These are phyloP conservation scores for Backusella parvicylindrica DNA, from an alignment of 192 early-diverging fungal genomes.

Conservation along the genomic window DNA sequence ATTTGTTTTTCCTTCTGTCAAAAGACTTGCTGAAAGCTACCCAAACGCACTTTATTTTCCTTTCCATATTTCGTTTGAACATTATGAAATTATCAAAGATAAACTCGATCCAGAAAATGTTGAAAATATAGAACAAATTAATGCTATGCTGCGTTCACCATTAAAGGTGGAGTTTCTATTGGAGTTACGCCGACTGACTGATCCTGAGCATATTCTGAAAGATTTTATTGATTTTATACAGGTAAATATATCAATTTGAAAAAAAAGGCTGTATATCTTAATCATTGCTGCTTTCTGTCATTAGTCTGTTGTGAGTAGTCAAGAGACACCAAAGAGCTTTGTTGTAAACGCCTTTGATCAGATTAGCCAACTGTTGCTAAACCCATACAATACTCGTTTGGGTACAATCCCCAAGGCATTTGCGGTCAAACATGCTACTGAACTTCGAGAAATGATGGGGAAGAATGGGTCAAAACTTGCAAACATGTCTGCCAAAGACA, in stretches of 20 bases:
- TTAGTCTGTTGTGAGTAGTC: slow-evolving; percentile 9
- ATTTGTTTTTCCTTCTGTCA: slow-evolving; percentile 49
- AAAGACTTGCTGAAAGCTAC: slow-evolving; percentile 51
- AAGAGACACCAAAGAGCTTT: slow-evolving; percentile 19
- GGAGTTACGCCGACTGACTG: slow-evolving; percentile 63
- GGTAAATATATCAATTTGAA: background rate
- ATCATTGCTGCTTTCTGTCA: background rate
- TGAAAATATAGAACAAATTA: slow-evolving; percentile 32
- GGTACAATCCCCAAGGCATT: slow-evolving; percentile 36
- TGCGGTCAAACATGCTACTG: slow-evolving; percentile 41
- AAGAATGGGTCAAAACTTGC: slow-evolving; percentile 47
- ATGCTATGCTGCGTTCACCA: slow-evolving; percentile 37
- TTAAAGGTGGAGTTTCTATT: slow-evolving; percentile 54
- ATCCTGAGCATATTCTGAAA: slow-evolving; percentile 66
- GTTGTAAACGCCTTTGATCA: slow-evolving; percentile 42
- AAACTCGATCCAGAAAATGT: slow-evolving; percentile 32
- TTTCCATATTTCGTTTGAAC: slow-evolving; percentile 65
- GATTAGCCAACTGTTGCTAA: slow-evolving; percentile 47
- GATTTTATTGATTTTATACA: slow-evolving; percentile 58
- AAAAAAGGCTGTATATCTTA: background rate
- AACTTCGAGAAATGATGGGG: slow-evolving; percentile 38
- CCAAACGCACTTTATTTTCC: slow-evolving; percentile 69
- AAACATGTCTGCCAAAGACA: slow-evolving; percentile 39
- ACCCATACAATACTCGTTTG: slow-evolving; percentile 32
- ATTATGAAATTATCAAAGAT: slow-evolving; percentile 45